Conservation (phyloP, 1,284 basidiomycete genomes). For the Microbotryum violaceum region DNA sequence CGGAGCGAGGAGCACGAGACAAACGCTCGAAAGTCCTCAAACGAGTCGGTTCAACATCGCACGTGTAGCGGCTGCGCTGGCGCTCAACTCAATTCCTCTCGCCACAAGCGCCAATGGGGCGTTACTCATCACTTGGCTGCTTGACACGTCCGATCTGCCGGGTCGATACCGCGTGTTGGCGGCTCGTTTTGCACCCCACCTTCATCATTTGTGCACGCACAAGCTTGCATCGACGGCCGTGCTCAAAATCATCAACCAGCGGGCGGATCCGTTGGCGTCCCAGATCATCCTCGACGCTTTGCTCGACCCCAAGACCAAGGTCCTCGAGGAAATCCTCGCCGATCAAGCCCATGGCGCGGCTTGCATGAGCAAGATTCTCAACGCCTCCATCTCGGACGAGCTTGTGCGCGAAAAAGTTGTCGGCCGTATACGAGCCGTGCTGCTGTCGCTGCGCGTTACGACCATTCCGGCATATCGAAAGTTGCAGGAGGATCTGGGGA, state of each 20-base stretch:
- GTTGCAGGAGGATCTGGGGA: conserved; percentile 25
- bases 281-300: conserved; percentile 38
- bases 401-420: conserved; percentile 60
- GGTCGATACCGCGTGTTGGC: conserved; percentile 87
- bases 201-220: conserved; percentile 94
- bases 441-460: conserved; percentile 35
- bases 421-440: conserved; percentile 45
- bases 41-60: conserved; percentile 79
- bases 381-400: conserved; percentile 70
- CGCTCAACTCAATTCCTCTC: conserved; percentile 93
- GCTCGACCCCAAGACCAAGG: conserved; percentile 45
- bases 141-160: conserved; percentile 86
- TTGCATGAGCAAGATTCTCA: conserved; percentile 86
- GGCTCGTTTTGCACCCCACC: conserved; percentile 88
- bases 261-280: conserved; percentile 38
- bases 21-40: conserved; percentile 83
- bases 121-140: conserved; percentile 87
- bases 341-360: conserved; percentile 94
- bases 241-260: conserved; percentile 52
- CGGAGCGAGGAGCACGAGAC: conserved; percentile 93
- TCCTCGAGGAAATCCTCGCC: conserved; percentile 83
- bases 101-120: conserved; percentile 97
- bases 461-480: conserved; percentile 35
- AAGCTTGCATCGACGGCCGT: conserved; percentile 93
- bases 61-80: conserved; percentile 85